Percentiles rank a stretch among this genome's conserved stretches.
phyloP scores from a whole-genome alignment of 1,139 yeast genomes.

The Arxiozyma heterogenica region DNA sequence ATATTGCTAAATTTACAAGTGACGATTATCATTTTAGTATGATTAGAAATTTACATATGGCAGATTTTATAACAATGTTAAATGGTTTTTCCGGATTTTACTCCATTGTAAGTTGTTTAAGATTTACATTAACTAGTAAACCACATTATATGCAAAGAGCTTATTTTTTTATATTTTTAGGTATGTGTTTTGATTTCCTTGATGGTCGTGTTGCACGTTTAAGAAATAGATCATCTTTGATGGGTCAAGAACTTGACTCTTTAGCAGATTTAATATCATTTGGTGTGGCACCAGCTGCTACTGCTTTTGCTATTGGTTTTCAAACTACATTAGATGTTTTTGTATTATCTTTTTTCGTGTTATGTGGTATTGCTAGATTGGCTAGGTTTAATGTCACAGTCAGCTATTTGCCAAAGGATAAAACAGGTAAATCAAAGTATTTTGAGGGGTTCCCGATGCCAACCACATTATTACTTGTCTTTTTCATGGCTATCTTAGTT shows the following conservation, averaged over 20 bases:
- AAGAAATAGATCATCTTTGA: constrained; percentile 80
- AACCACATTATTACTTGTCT: constrained; percentile 67
- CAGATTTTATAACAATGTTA: constrained; percentile 87
- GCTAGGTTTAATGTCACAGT: constrained; percentile 95
- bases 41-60: constrained; percentile 78
- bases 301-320: constrained; percentile 86
- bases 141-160: constrained; percentile 78
- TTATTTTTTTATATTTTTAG: constrained; percentile 76
- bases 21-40: constrained; percentile 74
- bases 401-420: constrained; percentile 83
- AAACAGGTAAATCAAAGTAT: constrained; percentile 65
- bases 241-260: constrained; percentile 97
- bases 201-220: constrained; percentile 96
- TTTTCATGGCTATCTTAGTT: constrained; percentile 58
- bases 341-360: constrained; percentile 71
- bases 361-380: constrained; percentile 86
- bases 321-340: constrained; percentile 74
- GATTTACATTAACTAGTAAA: constrained; percentile 62
- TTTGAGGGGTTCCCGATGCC: constrained; percentile 98
- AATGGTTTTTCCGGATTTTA: constrained; percentile 89
- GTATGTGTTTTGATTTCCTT: constrained; percentile 88
- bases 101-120: constrained; percentile 74
- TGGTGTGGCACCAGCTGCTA: constrained; percentile 88
- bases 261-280: constrained; percentile 89
- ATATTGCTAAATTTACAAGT: constrained; percentile 65